phyloP scores from a whole-genome alignment of 2,329 filamentous ascomycete species.

The Sarocladium oryzae region DNA sequence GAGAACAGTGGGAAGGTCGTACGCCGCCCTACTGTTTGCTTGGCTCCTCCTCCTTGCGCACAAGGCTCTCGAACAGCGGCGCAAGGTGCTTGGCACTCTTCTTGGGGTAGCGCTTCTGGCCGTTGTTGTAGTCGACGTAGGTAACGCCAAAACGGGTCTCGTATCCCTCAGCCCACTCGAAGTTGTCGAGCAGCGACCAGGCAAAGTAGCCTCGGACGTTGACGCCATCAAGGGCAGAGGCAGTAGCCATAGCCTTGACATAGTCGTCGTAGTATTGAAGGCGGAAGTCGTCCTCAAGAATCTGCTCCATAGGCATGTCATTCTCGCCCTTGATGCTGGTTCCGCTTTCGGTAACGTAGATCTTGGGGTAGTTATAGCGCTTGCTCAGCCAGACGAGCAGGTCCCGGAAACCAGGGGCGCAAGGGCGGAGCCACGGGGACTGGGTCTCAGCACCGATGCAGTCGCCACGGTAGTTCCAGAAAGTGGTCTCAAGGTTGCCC shows the following conservation, averaged over 20 bases:
- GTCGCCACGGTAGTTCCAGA: conserved; percentile 64
- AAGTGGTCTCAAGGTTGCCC: conserved; percentile 68
- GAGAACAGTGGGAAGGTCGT: background rate
- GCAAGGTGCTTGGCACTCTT: conserved; percentile 71
- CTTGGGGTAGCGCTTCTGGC: conserved; percentile 75
- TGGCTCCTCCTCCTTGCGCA: conserved; percentile 50
- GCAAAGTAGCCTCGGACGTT: conserved; percentile 76
- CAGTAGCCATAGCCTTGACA: conserved; percentile 68
- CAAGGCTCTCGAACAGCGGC: conserved; percentile 63
- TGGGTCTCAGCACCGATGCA: conserved; percentile 78
- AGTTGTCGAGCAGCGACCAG: conserved; percentile 87
- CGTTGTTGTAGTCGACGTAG: conserved; percentile 74
- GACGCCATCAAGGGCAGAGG: conserved; percentile 65
- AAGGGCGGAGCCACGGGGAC: conserved; percentile 72
- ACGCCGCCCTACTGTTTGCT: background rate
- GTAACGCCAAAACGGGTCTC: conserved; percentile 80
- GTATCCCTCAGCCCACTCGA: conserved; percentile 89
- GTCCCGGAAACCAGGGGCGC: conserved; percentile 69
- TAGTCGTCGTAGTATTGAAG: conserved; percentile 74
- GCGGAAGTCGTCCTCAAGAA: conserved; percentile 77
- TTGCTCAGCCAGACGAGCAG: conserved; percentile 71
- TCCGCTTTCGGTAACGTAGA: conserved; percentile 86
- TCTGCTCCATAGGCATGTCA: conserved; percentile 60
- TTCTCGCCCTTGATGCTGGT: conserved; percentile 81
- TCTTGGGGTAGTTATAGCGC: conserved; percentile 67